Percentiles rank a stretch among this genome's conserved stretches.
phyloP scores from a whole-genome alignment of 31 red algal species.

The Asparagopsis taxiformis region DNA sequence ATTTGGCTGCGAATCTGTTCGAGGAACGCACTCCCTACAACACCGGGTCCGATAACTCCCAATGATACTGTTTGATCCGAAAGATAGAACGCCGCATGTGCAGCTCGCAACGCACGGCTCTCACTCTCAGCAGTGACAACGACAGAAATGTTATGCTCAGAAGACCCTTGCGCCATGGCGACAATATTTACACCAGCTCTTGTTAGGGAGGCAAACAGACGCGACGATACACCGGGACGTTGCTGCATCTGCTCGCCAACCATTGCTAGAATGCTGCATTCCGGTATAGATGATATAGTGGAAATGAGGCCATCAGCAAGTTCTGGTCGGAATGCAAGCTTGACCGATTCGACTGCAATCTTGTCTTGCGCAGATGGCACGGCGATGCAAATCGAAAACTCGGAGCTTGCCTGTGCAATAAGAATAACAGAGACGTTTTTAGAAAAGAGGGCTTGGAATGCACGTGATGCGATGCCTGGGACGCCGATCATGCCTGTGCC shows the following conservation, averaged over 20 bases:
- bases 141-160: conserved; percentile 93
- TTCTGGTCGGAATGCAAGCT: conserved; percentile 73
- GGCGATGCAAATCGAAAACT: conserved; percentile 93
- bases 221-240: conserved; percentile 80
- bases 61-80: conserved; percentile 88
- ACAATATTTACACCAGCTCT: conserved; percentile 88
- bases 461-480: conserved; percentile 87
- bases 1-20: conserved; percentile 83
- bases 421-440: conserved; percentile 82
- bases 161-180: conserved; percentile 96
- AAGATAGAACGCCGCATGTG: conserved; percentile 91
- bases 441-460: conserved; percentile 79
- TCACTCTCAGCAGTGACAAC: conserved; percentile 72
- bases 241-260: conserved; percentile 97
- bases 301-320: conserved; percentile 84
- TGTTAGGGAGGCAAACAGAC: conserved; percentile 80
- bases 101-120: conserved; percentile 83
- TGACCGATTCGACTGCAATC: conserved; percentile 58
- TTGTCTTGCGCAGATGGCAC: conserved; percentile 69
- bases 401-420: conserved; percentile 94
- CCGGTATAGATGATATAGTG: conserved; percentile 64
- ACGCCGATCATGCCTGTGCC: conserved; percentile 99
- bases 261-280: conserved; percentile 91
- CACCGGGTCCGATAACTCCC: conserved; percentile 84
- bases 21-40: conserved; percentile 82